Base-by-base conservation (phyloP, 2,329 filamentous ascomycete species). In the Sclerotinia glacialis region DNA sequence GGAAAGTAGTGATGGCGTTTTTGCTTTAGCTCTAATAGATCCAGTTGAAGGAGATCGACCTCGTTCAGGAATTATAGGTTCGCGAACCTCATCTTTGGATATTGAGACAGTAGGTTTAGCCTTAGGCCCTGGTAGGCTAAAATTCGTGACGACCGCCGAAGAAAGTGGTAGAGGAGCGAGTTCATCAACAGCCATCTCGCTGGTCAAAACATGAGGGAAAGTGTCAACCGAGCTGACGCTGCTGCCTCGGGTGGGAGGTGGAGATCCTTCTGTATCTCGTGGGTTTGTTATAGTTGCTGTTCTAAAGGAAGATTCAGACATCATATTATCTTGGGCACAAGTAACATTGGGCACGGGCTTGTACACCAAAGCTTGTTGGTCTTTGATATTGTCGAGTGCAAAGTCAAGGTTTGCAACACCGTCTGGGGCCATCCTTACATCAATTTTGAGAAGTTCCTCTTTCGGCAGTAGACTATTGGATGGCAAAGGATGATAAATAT, bases 91-190 rank as follows among this genome's bases (percentile, higher is more conserved):
- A 52, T 60, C 54, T 18, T 23, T 31, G 11, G 64, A 34, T 18
- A 23, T 9, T 21, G 55, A n/a, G 42, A 26, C 16, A 21, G 12
- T 40, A 40, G 26, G 16, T 18, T 66, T 49, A 23, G 65, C n/a
- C 49, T 70, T 72, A 31, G 71, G 72, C 16, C 71, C 73, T 54
- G 72, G 69, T 11, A 75, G 62, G 60, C 71, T 74, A 58, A 75
- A 75, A 42, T 73, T 75, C 9, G 73, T 75, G 18, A 70, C 67
- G 8, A 75, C 59, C 7, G 66, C 68, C 8, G 73, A 69, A n/a
- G 73, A 70, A 56, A 72, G 68, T 3, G 62, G 61, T 6, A 21
- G 52, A 34, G 47, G 49, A 11, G 42, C 23, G 14, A 47, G 34
- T 28, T 71, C 70, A 42, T 68, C 70, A 16, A 65, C 54, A 26